Base-by-base conservation (phyloP, 1,139 yeast species). In the Blastobotrys proliferans region DNA sequence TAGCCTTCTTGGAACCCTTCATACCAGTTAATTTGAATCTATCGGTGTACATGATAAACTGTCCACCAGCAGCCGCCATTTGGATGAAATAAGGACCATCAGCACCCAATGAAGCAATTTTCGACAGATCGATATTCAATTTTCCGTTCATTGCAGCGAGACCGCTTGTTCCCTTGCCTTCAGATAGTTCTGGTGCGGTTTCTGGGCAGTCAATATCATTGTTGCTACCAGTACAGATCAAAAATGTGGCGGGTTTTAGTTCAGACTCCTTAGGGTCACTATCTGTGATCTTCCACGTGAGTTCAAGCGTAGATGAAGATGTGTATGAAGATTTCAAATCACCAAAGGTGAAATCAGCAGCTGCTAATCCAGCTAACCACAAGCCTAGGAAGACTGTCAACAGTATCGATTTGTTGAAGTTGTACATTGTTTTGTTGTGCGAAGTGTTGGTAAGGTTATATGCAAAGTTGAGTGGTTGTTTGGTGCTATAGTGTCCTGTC, bases 21-120 rank as follows among this genome's bases (percentile, higher is more conserved):
- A 88, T 84, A 11, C 81, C 88, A 0, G 70, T 62, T 50, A 88
- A 68, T 34, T 62, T 51, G 64, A 88, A 83, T 56, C 95, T 70
- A 28, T 74, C 71, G 1, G 94, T 63, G 63, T 88, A 88, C 57
- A 81, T 85, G 53, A 77, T 80, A n/a, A 90, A 71, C 54, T 63
- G 64, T 13, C 81, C 82, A n/a, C 60, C 62, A 1, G 55, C 42
- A 0, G 79, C 71, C 52, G 71, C 77, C 31, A 88, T 61, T 64
- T 88, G 96, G 52, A 88, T 66, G 61, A 67, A 87, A 62, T 74
- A 88, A 47, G 66, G 67, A 20, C 97, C 97, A 57, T 73, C 66
- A 4, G 77, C 76, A 28, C 77, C 83, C 11, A 56, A 57, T 14
- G 68, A 49, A 1, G 75, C 62, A 5, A 68, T 67, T 41, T 82